Base-by-base conservation (phyloP, 73 alveolate genomes). In the Breviolum minutum region DNA sequence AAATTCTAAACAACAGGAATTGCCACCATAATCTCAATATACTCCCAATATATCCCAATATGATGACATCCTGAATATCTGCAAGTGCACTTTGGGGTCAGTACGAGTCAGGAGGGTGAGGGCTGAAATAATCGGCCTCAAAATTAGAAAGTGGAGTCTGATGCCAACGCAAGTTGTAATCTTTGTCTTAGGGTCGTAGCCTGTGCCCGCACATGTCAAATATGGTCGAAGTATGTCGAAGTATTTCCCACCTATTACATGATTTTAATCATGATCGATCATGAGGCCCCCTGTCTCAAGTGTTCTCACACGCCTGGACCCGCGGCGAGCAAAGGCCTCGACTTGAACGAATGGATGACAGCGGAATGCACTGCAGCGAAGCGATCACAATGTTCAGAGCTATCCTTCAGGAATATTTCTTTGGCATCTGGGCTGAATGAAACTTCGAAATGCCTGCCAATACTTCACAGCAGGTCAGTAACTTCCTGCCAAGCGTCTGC, bases 71-170 rank as follows among this genome's bases (percentile, higher is more conserved):
- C 54, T 40, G 54, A 40, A 40, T 0, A 40, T 40, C 54, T 40
- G 54, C 54, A 40, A 40, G 5, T 40, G 54, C 54, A 3, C 54
- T 26, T 30, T 20, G 29, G 26, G 81, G 29, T 8, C 0, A 9
- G 87, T 64, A 79, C 66, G 29, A 79, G 66, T 32, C 66, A 79
- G 27, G 66, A 63, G 2, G 0, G 66, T 11, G 14, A 79, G 87
- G 16, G 87, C 63, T 79, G 87, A 63, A 32, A 13, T 79, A 9
- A 79, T 79, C 30, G 87, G 87, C 87, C 87, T 79, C 63, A 27
- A 27, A 71, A 30, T 20, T 66, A 1, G 76, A 66, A 66, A 20
- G 16, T 66, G 54, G 54, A 40, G 54, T 40, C 54, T 40, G 54
- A 40, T 40, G 54, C 3, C 54, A 40, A 40, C 5, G 54, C 54